A percentile compares a stretch with the other conserved stretches of the same genome.
Conservation (phyloP, 2,329 filamentous ascomycete genomes). For the Arthroderma sp. region DNA sequence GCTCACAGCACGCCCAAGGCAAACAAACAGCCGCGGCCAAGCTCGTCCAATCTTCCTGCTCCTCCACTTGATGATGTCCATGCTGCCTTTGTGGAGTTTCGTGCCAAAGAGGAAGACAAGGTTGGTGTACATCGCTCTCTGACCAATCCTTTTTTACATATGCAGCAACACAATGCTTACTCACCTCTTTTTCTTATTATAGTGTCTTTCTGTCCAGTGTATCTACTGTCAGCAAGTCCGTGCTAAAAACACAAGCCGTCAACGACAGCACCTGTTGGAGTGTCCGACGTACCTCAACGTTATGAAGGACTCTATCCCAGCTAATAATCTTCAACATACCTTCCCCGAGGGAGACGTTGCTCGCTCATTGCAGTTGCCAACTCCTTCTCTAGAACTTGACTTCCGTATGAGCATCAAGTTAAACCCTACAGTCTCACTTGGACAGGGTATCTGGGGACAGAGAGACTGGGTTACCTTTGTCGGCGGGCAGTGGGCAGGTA, state of each 20-base stretch:
- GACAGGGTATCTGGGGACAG: slow-evolving; percentile 35
- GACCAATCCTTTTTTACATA: neutral
- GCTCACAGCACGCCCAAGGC: slow-evolving; percentile 27
- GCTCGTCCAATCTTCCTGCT: slow-evolving; percentile 30
- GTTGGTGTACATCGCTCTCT: slow-evolving; percentile 12
- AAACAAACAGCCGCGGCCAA: slow-evolving; percentile 21
- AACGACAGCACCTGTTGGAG: slow-evolving; percentile 37
- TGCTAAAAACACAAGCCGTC: slow-evolving; percentile 38
- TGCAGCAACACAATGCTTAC: slow-evolving; percentile 11
- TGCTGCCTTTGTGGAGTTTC: slow-evolving; percentile 37
- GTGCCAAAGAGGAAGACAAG: slow-evolving; percentile 35
- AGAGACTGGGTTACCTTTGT: slow-evolving; percentile 40
- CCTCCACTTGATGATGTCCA: slow-evolving; percentile 37
- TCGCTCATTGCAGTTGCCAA: slow-evolving; percentile 34
- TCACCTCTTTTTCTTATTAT: neutral
- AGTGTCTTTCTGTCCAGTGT: slow-evolving; percentile 38
- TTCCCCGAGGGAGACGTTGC: slow-evolving; percentile 38
- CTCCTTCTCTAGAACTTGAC: slow-evolving; percentile 37
- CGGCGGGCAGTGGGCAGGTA: slow-evolving; percentile 39
- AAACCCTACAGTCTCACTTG: slow-evolving; percentile 37
- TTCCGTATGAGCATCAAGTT: slow-evolving; percentile 42
- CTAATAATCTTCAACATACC: slow-evolving; percentile 38
- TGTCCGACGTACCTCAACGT: slow-evolving; percentile 38
- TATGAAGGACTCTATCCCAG: slow-evolving; percentile 40
- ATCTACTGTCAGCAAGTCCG: slow-evolving; percentile 39